These are phyloP conservation scores for Chloropicon primus DNA, from an alignment of 139 green algal genomes.

Conservation along the genomic window DNA sequence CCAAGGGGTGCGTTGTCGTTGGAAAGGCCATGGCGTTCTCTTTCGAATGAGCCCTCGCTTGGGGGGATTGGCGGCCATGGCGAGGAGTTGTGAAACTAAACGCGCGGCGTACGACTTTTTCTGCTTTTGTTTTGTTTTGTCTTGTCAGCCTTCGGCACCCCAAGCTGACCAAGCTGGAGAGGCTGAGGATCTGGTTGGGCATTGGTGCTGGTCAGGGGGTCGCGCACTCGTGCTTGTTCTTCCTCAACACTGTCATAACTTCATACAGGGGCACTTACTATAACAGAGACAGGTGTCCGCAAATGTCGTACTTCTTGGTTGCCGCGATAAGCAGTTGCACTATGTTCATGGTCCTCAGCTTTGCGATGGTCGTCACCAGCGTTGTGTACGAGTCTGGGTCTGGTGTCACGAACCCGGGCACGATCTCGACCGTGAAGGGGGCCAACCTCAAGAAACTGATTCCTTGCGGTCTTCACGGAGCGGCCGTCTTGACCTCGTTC, in stretches of 20 bases:
- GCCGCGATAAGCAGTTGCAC: background rate
- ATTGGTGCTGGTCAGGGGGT: background rate
- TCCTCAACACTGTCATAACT: background rate
- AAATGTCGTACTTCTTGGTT: background rate
- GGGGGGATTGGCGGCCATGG: no score
- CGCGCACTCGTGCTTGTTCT: background rate
- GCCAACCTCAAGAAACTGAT: background rate
- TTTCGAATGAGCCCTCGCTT: no score
- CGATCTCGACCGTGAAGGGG: background rate
- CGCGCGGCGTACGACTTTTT: no score
- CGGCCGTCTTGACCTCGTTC: background rate
- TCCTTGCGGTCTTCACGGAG: background rate
- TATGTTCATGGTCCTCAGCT: background rate
- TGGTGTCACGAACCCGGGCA: no score
- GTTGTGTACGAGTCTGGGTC: background rate
- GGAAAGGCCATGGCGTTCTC: no score
- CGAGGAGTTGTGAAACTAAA: no score
- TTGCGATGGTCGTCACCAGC: background rate
- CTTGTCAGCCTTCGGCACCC: background rate
- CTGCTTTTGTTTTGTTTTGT: no score
- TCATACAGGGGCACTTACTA: background rate
- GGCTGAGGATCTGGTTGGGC: background rate
- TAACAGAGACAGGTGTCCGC: background rate
- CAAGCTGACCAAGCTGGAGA: background rate
- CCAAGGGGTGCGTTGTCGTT: no score